These are phyloP conservation scores for Fomitopsis pinicola DNA, from an alignment of 1,284 basidiomycete species.

Conservation along the genomic window DNA sequence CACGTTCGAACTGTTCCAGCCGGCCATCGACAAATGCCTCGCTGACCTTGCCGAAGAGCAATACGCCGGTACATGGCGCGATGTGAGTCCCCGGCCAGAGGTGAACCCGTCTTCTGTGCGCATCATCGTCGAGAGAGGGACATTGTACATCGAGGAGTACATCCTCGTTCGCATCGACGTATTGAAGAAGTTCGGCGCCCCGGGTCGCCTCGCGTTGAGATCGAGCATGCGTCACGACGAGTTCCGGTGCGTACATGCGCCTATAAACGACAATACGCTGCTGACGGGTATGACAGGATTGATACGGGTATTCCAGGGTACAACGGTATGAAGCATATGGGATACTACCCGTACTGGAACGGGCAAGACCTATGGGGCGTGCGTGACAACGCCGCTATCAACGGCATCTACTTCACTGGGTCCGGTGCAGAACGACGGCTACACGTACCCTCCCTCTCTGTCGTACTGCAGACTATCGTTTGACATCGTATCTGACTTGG, in stretches of 20 bases:
- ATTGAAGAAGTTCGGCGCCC: constrained; percentile 19
- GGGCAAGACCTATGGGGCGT: constrained; percentile 20
- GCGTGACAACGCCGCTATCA: constrained; percentile 15
- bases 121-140: constrained; percentile 29
- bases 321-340: constrained; percentile 42
- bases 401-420: constrained; percentile 19
- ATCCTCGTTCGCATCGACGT: constrained; percentile 31
- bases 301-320: constrained; percentile 31
- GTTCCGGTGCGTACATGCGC: constrained; percentile 27
- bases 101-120: constrained; percentile 18
- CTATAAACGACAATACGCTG: not conserved
- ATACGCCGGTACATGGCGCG: constrained; percentile 34
- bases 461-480: not conserved
- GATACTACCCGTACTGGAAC: constrained; percentile 23
- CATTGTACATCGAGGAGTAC: constrained; percentile 29
- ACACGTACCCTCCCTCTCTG: not conserved
- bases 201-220: constrained; percentile 29
- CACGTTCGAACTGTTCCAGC: constrained; percentile 35
- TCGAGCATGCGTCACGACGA: constrained; percentile 34
- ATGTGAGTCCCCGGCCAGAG: constrained; percentile 9
- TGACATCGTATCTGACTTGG: too few relatives aligned
- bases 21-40: constrained; percentile 34
- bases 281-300: constrained; percentile 3
- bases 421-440: not conserved
- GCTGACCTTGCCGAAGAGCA: constrained; percentile 24